A percentile compares a stretch with the other conserved stretches of the same genome.
Evolutionary conservation across 2,329 filamentous ascomycete species (phyloP).

Genomic region (Aspergillus sp.): DNA sequence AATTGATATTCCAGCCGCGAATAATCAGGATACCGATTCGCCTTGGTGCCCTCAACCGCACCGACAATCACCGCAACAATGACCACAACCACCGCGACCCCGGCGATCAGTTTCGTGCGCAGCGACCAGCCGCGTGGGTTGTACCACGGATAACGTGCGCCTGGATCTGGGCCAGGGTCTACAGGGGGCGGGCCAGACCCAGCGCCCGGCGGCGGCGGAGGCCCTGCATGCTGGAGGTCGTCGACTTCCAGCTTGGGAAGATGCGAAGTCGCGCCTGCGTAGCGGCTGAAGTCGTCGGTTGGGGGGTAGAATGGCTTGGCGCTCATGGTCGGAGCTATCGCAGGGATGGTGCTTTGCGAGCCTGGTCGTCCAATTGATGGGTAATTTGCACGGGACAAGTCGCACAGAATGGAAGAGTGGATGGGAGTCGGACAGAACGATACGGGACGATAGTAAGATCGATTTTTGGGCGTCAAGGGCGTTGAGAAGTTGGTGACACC

Average conservation of each 20-base stretch:
- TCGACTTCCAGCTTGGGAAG: conserved; percentile 16
- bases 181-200: neutral
- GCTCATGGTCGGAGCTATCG: conserved; percentile 8
- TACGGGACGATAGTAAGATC: neutral
- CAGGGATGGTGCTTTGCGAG: neutral
- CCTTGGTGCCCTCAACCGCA: conserved; percentile 33
- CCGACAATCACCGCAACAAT: conserved; percentile 52
- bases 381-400: neutral
- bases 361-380: neutral
- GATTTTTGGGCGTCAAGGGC: neutral
- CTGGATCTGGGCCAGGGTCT: neutral
- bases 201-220: conserved; percentile 12
- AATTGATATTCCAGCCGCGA: conserved; percentile 38
- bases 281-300: conserved; percentile 18
- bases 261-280: conserved; percentile 18
- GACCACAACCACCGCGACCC: conserved; percentile 37
- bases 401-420: neutral
- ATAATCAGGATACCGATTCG: conserved; percentile 45
- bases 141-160: conserved; percentile 34
- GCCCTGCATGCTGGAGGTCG: conserved; percentile 15
- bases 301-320: conserved; percentile 12
- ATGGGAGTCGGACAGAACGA: neutral
- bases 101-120: conserved; percentile 48
- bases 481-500: neutral
- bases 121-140: conserved; percentile 55